A percentile compares a stretch with the other conserved stretches of the same genome.
Conservation (phyloP, 139 green algal genomes). For the Coelastrella sp. region DNA sequence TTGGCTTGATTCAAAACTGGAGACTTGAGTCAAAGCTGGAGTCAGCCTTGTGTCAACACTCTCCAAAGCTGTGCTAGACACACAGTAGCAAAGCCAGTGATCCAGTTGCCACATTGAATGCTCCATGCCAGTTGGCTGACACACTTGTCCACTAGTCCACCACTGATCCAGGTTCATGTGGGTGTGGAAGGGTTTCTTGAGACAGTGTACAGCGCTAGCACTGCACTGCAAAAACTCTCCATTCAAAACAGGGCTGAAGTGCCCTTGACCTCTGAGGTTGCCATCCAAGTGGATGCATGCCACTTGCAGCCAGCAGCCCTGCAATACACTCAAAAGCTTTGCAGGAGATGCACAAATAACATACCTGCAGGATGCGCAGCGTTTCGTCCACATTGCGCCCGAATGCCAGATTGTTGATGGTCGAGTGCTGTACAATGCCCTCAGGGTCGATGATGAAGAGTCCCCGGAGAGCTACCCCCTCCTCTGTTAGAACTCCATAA, state of each 20-base stretch:
- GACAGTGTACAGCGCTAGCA: no score
- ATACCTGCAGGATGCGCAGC: conserved; percentile 84
- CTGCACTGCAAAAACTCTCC: no score
- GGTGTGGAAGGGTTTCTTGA: no score
- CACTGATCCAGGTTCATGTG: no score
- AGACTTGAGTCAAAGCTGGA: no score
- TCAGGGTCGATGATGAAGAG: conserved; percentile 96
- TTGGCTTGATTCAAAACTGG: no score
- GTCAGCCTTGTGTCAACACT: no score
- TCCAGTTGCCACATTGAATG: no score
- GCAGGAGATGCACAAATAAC: neutral
- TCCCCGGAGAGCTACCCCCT: conserved; percentile 89
- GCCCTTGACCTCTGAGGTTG: neutral
- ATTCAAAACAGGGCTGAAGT: neutral
- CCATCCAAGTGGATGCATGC: neutral
- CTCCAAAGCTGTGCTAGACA: no score
- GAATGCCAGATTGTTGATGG: conserved; percentile 98
- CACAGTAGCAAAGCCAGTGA: no score
- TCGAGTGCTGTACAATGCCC: conserved; percentile 94
- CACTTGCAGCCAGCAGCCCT: neutral
- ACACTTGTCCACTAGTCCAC: no score
- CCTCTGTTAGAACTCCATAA: conserved; percentile 89
- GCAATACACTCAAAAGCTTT: neutral
- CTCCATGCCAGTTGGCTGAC: no score
- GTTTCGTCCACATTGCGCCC: conserved; percentile 97